phyloP scores from a whole-genome alignment of 495 filamentous ascomycete species.

The Xylaria sp. region DNA sequence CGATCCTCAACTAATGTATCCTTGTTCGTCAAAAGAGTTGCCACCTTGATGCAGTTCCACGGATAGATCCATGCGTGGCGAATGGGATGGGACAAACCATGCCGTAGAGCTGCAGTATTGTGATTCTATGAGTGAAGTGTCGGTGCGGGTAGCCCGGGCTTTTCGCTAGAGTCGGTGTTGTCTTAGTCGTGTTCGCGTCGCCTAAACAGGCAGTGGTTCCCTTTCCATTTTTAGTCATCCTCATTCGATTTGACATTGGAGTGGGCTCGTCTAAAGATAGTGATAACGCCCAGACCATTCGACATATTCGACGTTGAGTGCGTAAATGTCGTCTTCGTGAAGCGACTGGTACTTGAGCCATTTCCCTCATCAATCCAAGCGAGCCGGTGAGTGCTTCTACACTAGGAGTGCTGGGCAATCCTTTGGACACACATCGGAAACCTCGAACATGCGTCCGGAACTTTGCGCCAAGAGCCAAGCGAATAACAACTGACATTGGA shows the following conservation, averaged over 20 bases:
- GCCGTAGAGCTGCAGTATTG: neutral
- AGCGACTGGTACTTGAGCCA: neutral
- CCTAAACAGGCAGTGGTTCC: neutral
- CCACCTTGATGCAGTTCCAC: constrained; percentile 1
- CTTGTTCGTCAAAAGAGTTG: neutral
- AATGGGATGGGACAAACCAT: neutral
- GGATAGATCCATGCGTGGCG: constrained; percentile 9
- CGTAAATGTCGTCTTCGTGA: constrained; percentile 1
- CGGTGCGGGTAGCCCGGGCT: neutral
- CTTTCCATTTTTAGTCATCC: constrained; percentile 11
- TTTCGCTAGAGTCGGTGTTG: neutral
- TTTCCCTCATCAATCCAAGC: neutral
- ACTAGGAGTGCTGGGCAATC: constrained; percentile 22
- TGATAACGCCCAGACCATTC: neutral
- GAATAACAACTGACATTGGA: constrained; percentile 11
- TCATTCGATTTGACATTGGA: neutral
- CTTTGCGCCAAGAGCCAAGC: constrained; percentile 20
- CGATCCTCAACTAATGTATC: neutral
- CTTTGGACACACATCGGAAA: neutral
- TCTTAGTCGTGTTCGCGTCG: neutral
- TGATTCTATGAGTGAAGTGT: neutral
- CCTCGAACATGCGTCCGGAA: neutral
- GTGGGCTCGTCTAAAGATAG: constrained; percentile 11
- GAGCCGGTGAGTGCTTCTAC: neutral
- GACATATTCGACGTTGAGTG: neutral